Conservation (phyloP, 2,329 filamentous ascomycete genomes). For the Ramichloridium luteum region DNA sequence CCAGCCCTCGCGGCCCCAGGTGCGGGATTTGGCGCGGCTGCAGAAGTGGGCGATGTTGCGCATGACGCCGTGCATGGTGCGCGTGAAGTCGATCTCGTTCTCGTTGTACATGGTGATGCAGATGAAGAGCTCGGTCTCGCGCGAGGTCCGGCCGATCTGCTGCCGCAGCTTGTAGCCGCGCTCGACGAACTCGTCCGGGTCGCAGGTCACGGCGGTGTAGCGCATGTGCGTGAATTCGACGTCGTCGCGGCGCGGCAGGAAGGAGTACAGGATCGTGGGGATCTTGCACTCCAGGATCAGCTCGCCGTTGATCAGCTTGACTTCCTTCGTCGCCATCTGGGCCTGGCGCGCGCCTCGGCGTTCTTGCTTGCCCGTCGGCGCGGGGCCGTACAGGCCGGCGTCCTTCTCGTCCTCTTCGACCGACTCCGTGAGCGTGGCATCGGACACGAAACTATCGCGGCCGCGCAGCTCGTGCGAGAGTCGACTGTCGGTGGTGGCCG, state of each 20-base stretch:
- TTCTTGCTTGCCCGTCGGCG: slow-evolving; percentile 74
- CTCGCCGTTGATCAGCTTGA: slow-evolving; percentile 92
- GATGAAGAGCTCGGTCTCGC: slow-evolving; percentile 92
- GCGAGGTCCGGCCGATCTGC: slow-evolving; percentile 67
- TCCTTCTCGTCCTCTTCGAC: slow-evolving; percentile 46
- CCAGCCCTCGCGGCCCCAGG: slow-evolving; percentile 95
- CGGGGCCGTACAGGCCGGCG: slow-evolving; percentile 56
- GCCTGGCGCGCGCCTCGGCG: slow-evolving; percentile 75
- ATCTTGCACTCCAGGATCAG: slow-evolving; percentile 98
- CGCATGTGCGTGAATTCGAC: slow-evolving; percentile 98
- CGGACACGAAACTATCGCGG: slow-evolving; percentile 50
- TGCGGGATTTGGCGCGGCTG: slow-evolving; percentile 77
- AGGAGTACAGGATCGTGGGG: slow-evolving; percentile 94
- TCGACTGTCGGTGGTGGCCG: slow-evolving; percentile 43
- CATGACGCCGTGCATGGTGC: slow-evolving; percentile 98
- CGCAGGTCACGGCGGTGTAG: slow-evolving; percentile 96
- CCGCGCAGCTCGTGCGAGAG: slow-evolving; percentile 44
- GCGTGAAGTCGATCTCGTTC: slow-evolving; percentile 88
- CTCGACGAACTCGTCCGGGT: slow-evolving; percentile 83
- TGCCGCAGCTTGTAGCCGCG: slow-evolving; percentile 88
- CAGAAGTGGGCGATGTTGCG: slow-evolving; percentile 97
- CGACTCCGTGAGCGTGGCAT: slow-evolving; percentile 48
- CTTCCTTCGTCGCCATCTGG: slow-evolving; percentile 86
- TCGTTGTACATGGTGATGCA: slow-evolving; percentile 99
- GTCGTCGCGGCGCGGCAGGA: slow-evolving; percentile 82